Evolutionary conservation across 2,329 filamentous ascomycete genomes (phyloP), one percentile per base, ranked within the genome.

Genomic region (Colletotrichum higginsianum): DNA sequence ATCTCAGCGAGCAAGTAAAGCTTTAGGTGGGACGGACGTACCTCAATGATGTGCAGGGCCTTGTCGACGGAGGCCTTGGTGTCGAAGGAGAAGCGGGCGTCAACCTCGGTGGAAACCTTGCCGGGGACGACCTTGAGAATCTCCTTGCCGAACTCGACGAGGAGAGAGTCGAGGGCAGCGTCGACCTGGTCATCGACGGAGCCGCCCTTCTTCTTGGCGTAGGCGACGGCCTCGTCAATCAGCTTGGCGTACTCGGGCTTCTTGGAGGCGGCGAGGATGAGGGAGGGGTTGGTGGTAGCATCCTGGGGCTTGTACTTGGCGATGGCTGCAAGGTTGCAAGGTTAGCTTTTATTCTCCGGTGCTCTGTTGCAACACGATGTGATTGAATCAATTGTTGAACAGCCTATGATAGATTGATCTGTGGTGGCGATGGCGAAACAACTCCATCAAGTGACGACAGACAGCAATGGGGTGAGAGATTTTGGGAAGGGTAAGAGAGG

Each of bases 241-340:
- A 98, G 88, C 84, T 92, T 92, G 80, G 94, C 94, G 85, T 98
- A 98, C 86, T 98, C 95, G 83, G 94, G 82, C 91, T 98, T 98
- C 91, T 99, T 98, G 82, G 96, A 95, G 75, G 96, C 96, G 77
- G 95, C 96, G 82, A 99, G 93, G 86, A 99, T 98, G 83, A 99
- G 90, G 75, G 96, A 98, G 73, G 96, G 96, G 92, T 99, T 99
- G 88, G 96, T 99, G 84, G 96, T 99, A 82, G 96, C 96, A 94
- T 99, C 96, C 90, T 99, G 95, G 76, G 96, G 96, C 92, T 98
- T 97, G 92, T 99, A 99, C 89, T 98, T 98, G 89, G 89, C 95
- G 84, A 99, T 99, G 85, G 95, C 95, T 91, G 86, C 83, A 77
- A 23, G 72, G 76, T 58, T 72, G 73, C 38, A 38, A 52, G 11